phyloP scores from a whole-genome alignment of 2,329 filamentous ascomycete genomes.

The Penicillium sp. region DNA sequence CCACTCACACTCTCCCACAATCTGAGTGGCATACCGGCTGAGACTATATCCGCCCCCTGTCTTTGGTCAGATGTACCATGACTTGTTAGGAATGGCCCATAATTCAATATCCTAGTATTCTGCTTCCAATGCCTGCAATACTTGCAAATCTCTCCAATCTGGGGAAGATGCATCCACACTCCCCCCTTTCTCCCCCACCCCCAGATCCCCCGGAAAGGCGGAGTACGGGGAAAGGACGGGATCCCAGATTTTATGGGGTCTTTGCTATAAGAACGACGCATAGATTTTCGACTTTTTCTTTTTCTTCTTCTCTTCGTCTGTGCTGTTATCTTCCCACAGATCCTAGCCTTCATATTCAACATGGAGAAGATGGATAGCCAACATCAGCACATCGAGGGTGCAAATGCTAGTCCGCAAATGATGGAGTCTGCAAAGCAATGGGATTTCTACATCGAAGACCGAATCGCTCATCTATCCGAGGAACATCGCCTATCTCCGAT shows the following conservation, averaged over 20 bases:
- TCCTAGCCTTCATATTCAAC: background rate
- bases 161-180: conserved; percentile 1
- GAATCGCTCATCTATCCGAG: conserved; percentile 20
- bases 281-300: background rate
- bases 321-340: background rate
- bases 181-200: conserved; percentile 2
- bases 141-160: background rate
- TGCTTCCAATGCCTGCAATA: background rate
- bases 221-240: background rate
- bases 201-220: conserved; percentile 3
- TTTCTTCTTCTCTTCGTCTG: background rate
- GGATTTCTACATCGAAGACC: conserved; percentile 19
- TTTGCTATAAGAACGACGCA: background rate
- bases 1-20: background rate
- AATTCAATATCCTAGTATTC: background rate
- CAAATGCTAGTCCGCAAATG: background rate
- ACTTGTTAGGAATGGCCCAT: background rate
- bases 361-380: conserved; percentile 15
- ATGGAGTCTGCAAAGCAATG: conserved; percentile 15
- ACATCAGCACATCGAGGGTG: conserved; percentile 15
- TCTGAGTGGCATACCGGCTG: background rate
- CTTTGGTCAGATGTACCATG: background rate
- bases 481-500: conserved; percentile 45
- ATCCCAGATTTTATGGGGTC: background rate
- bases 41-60: background rate